Percentiles rank a stretch among this genome's conserved stretches.
Conservation (phyloP, 108 stramenopile species). For the Aurantiochytrium sp. region DNA sequence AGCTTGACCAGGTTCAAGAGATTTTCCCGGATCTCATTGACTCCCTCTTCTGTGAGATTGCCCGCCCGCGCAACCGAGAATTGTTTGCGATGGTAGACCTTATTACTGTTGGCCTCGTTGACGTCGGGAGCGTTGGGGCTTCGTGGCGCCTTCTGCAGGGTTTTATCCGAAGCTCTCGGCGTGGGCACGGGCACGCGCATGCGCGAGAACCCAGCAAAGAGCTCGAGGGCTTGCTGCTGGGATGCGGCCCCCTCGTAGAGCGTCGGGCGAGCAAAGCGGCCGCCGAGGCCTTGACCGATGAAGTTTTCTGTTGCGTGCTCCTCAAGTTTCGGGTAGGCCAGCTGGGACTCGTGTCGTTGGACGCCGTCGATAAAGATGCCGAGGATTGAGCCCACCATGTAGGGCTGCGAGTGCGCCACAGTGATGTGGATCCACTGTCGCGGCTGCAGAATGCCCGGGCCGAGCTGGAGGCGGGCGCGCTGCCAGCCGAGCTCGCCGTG, state of each 20-base stretch:
- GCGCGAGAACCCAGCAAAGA: not conserved
- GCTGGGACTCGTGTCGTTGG: not conserved
- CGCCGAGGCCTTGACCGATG: not conserved
- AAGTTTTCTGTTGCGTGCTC: not conserved
- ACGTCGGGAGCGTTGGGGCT: not conserved
- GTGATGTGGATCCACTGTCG: conserved; percentile 1
- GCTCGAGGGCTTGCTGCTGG: not conserved
- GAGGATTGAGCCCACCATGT: not conserved
- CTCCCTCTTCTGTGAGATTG: not conserved
- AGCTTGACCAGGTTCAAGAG: not conserved
- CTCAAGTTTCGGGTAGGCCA: not conserved
- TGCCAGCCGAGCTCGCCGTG: not conserved
- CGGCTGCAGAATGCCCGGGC: not conserved
- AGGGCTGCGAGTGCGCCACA: not conserved
- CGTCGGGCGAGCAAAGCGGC: not conserved
- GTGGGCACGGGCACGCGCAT: not conserved
- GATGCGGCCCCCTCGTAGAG: not conserved
- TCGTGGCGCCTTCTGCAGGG: not conserved
- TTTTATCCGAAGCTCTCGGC: not conserved
- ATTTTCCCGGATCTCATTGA: not conserved
- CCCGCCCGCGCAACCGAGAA: not conserved
- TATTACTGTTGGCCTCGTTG: not conserved
- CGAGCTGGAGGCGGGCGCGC: not conserved
- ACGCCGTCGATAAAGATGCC: not conserved
- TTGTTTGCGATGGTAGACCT: not conserved